A percentile compares a stretch with the other conserved stretches of the same genome.
These are phyloP conservation scores for Saturnispora zaruensis DNA, from an alignment of 805 yeast species.

Conservation along the genomic window DNA sequence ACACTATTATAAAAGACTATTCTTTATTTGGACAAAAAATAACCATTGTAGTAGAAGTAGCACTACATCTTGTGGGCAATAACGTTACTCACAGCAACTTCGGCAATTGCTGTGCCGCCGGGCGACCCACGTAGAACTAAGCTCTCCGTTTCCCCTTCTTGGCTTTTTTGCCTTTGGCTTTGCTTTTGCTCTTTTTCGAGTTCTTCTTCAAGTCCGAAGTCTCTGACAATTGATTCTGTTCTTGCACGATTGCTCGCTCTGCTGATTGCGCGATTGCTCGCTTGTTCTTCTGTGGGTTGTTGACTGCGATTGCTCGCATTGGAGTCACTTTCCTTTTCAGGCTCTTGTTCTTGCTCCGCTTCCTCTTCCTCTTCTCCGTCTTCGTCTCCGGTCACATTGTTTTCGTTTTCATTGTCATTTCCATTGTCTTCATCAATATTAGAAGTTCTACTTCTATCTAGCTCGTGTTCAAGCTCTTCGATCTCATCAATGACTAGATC, in stretches of 20 bases:
- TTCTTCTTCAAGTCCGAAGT: neutral
- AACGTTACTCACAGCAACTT: neutral
- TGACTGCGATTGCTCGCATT: conserved; percentile 18
- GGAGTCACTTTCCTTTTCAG: neutral
- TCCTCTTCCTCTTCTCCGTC: neutral
- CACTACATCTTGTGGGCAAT: neutral
- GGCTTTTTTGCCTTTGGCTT: conserved; percentile 8
- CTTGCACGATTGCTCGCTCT: conserved; percentile 13
- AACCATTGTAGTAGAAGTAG: neutral
- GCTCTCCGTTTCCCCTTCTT: conserved; percentile 16
- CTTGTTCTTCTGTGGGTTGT: neutral
- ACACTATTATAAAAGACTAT: neutral
- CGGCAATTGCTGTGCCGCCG: neutral
- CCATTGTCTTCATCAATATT: neutral
- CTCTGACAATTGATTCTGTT: neutral
- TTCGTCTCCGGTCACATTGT: neutral
- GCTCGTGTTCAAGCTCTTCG: conserved; percentile 11
- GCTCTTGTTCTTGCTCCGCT: neutral
- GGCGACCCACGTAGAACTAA: neutral
- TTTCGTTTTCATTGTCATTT: neutral
- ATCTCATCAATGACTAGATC: conserved; percentile 17
- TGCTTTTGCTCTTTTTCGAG: conserved; percentile 11
- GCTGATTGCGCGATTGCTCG: conserved; percentile 18
- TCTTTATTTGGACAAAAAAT: neutral
- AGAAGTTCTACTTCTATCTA: conserved; percentile 9